These are phyloP conservation scores for Kondoa malvinella DNA, from an alignment of 768 basidiomycete species.

Conservation along the genomic window DNA sequence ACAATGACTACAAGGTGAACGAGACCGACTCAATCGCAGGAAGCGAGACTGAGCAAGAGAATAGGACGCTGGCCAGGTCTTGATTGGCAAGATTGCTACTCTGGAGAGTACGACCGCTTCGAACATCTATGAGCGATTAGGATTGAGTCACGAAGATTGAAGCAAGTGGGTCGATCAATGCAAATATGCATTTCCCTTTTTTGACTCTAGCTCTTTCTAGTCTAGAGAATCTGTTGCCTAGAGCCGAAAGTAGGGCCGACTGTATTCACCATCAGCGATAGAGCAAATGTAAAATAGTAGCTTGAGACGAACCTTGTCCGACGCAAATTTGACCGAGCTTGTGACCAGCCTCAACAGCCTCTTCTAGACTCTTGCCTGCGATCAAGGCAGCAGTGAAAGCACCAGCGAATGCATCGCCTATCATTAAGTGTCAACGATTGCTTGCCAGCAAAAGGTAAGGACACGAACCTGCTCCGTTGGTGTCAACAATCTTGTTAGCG, in stretches of 20 bases:
- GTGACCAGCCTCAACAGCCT: slow-evolving; percentile 70
- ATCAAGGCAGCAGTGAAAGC: slow-evolving; percentile 80
- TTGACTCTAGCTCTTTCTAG: not conserved
- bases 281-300: not conserved
- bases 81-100: slow-evolving; percentile 29
- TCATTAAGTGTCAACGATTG: too few species aligned
- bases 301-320: slow-evolving; percentile 38
- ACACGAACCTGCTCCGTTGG: slow-evolving; percentile 96
- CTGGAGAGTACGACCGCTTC: slow-evolving; percentile 23
- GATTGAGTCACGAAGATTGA: slow-evolving; percentile 28
- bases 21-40: not conserved
- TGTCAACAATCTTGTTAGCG: slow-evolving; percentile 66
- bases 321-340: slow-evolving; percentile 71
- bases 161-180: not conserved
- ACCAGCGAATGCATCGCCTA: slow-evolving; percentile 92
- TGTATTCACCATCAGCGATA: not conserved
- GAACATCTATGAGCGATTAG: slow-evolving; percentile 29
- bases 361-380: slow-evolving; percentile 56
- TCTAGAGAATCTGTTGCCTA: slow-evolving; percentile 25
- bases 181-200: not conserved
- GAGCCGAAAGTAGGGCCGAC: slow-evolving; percentile 22
- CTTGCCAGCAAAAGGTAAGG: too few species aligned
- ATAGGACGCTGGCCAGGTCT: slow-evolving; percentile 28
- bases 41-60: not conserved
- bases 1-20: slow-evolving; percentile 32